Conservation (phyloP, 495 filamentous ascomycete genomes). For the Jackrogersella minutella region DNA sequence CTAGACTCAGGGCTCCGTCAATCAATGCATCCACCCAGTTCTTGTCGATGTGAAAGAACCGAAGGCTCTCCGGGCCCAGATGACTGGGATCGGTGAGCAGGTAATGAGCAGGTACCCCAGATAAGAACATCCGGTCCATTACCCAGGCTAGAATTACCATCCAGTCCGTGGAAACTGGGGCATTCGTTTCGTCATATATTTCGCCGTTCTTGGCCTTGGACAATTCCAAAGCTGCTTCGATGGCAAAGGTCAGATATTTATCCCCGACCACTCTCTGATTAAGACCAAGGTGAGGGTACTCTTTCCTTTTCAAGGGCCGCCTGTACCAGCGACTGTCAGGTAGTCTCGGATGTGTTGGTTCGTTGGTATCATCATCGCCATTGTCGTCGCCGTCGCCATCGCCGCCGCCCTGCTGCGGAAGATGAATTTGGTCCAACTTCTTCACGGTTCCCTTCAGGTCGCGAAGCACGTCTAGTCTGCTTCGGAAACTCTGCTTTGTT, state of each 20-base stretch:
- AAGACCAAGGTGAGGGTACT: slow-evolving; percentile 6
- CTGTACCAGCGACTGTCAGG: slow-evolving; percentile 13
- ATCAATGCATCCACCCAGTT: slow-evolving; percentile 56
- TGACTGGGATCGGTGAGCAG: slow-evolving; percentile 51
- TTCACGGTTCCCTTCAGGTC: neutral
- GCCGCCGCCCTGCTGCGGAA: neutral
- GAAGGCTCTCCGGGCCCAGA: slow-evolving; percentile 52
- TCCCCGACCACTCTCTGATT: neutral
- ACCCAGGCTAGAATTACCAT: slow-evolving; percentile 48
- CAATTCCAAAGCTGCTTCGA: slow-evolving; percentile 6
- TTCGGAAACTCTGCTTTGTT: neutral
- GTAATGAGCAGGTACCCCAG: slow-evolving; percentile 51
- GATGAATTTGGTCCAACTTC: neutral
- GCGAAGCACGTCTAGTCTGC: neutral
- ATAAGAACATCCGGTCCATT: slow-evolving; percentile 48
- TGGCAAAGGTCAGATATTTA: slow-evolving; percentile 12
- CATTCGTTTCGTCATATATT: slow-evolving; percentile 48
- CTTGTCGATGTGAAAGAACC: slow-evolving; percentile 58
- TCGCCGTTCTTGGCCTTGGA: slow-evolving; percentile 2
- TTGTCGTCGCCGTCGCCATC: neutral
- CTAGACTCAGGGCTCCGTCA: slow-evolving; percentile 57
- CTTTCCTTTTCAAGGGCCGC: neutral
- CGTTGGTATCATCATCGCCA: neutral
- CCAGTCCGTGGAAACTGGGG: slow-evolving; percentile 44
- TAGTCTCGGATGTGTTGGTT: neutral